Evolutionary conservation across 345 rosid species (phyloP), one percentile per base, ranked within the genome.

Genomic region (Corchorus capsularis): DNA sequence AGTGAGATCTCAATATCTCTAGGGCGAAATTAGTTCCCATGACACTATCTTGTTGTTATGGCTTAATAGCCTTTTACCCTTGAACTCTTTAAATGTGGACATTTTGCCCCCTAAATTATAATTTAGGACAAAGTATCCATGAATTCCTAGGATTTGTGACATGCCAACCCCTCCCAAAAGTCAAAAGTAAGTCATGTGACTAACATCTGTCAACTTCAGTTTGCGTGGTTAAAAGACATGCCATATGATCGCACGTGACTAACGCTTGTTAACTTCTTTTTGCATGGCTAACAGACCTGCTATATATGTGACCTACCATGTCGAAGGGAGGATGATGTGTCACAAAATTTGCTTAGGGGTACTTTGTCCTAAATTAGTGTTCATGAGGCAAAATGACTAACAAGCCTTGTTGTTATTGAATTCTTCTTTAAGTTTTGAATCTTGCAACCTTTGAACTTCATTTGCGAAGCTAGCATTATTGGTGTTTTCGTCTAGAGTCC

Each of bases 1-100:
- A 89, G 97, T 93, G 85, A 91, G 97, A 81, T 54, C 27, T 27
- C 27, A 20, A 14, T 71, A n/a, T 34, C 9, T 37, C 16, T 49
- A 45, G 66, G 32, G 22, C 63, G 41, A 5, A 34, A 32, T 77
- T 6, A 49, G 70, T 16, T 52, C 53, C 41, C 9, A 6, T 34
- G 1, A 62, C 52, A 56, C 39, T 81, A 37, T 27, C 27, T 27
- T n/a, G 5, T 54, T 53, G 13, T 12, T 66, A 53, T 27, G 16
- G 62, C 27, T 27, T 27, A 27, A 27, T 27, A 27, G 27, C 27
- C 27, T 27, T 27, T 27, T 27, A 1, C 27, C 27, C 27, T 27
- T 27, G 1, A 60, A 65, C 22, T 17, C 54, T 14, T 56, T 54
- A 45, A 22, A 50, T 27, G 17, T 14, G 17, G n/a, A 27, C 34